Evolutionary conservation across 1,284 basidiomycete species (phyloP).

Genomic region (Cryptococcus sp.): DNA sequence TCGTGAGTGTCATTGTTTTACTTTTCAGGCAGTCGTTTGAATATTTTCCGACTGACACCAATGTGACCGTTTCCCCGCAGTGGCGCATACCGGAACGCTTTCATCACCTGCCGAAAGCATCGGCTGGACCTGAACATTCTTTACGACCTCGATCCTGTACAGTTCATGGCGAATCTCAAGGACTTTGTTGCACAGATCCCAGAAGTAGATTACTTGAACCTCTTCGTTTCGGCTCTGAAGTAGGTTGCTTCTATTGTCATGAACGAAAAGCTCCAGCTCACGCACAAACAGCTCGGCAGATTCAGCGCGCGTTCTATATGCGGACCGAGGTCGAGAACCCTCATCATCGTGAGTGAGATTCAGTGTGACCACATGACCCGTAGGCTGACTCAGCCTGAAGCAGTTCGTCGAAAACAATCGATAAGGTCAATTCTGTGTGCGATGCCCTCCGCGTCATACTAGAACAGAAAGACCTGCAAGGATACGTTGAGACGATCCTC

Average conservation of each 20-base stretch:
- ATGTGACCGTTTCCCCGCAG: slow-evolving; percentile 22
- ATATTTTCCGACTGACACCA: neutral
- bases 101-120: slow-evolving; percentile 88
- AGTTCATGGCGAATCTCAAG: slow-evolving; percentile 67
- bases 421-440: slow-evolving; percentile 70
- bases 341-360: slow-evolving; percentile 17
- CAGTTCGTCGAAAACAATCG: slow-evolving; percentile 10
- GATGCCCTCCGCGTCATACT: slow-evolving; percentile 74
- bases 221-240: slow-evolving; percentile 86
- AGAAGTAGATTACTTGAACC: slow-evolving; percentile 88
- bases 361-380: neutral
- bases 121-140: slow-evolving; percentile 88
- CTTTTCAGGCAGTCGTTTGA: neutral
- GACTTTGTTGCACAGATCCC: slow-evolving; percentile 80
- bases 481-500: slow-evolving; percentile 86
- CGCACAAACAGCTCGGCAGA: slow-evolving; percentile 20
- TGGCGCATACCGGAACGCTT: slow-evolving; percentile 74
- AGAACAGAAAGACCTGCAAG: slow-evolving; percentile 68
- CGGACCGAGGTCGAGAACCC: slow-evolving; percentile 27
- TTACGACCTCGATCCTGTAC: slow-evolving; percentile 70
- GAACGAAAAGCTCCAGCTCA: slow-evolving; percentile 10
- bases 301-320: slow-evolving; percentile 30
- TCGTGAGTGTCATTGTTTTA: slow-evolving; percentile 57
- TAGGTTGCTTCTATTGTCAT: slow-evolving; percentile 52
- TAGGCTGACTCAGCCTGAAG: neutral